These are phyloP conservation scores for Shiraia bambusicola DNA, from an alignment of 2,329 filamentous ascomycete genomes.

Conservation along the genomic window DNA sequence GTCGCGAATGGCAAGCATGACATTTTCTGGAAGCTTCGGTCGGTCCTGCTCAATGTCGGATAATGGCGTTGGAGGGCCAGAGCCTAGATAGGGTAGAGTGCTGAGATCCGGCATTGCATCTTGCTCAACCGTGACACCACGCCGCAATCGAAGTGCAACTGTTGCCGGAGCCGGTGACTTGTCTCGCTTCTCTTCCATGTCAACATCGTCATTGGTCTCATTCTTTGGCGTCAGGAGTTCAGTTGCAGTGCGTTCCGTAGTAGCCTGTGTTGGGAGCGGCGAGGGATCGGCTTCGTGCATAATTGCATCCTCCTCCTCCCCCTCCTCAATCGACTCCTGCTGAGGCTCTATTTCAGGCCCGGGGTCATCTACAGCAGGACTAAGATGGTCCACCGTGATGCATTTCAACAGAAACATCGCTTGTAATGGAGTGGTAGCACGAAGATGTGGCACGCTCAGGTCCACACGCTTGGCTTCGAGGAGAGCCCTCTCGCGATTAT, in stretches of 20 bases:
- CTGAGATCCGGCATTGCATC: constrained; percentile 46
- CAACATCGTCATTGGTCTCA: constrained; percentile 38
- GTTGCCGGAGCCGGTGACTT: constrained; percentile 37
- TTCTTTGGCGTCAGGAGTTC: constrained; percentile 40
- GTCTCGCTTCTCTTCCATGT: constrained; percentile 28
- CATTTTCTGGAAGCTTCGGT: constrained; percentile 36
- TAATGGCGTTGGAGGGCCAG: constrained; percentile 46
- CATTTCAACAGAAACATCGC: constrained; percentile 46
- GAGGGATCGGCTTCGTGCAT: constrained; percentile 17
- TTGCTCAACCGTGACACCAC: constrained; percentile 34
- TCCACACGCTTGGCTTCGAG: constrained; percentile 49
- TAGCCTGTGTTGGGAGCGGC: constrained; percentile 12
- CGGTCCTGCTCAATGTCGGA: constrained; percentile 47
- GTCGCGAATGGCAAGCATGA: constrained; percentile 41
- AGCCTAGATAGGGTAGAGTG: constrained; percentile 49
- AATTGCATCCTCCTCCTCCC: constrained; percentile 25
- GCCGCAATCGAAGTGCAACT: constrained; percentile 32
- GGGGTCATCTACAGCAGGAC: constrained; percentile 1
- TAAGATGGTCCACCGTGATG: constrained; percentile 38
- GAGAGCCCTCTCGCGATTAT: constrained; percentile 48
- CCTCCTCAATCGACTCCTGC: constrained; percentile 12
- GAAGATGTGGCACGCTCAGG: constrained; percentile 45
- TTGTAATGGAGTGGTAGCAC: constrained; percentile 48
- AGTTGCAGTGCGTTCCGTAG: constrained; percentile 18
- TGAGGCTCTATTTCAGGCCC: constrained; percentile 6